Evolutionary conservation across 2,329 filamentous ascomycete species (phyloP).

Genomic region (Periconia digitata): DNA sequence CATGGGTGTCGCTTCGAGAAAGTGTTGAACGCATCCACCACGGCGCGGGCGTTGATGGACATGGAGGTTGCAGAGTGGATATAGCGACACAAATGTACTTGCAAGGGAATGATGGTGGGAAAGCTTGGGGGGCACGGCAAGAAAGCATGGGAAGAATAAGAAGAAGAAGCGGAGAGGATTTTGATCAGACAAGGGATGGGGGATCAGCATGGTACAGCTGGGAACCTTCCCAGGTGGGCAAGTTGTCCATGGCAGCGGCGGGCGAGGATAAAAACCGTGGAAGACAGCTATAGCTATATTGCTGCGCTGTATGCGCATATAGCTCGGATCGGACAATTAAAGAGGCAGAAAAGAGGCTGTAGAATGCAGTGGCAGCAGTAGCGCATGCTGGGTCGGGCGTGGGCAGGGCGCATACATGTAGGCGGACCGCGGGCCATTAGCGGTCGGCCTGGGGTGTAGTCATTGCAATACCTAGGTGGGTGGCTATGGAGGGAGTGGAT

Average conservation of each 20-base stretch:
- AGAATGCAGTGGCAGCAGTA: constrained; percentile 8
- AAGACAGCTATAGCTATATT: constrained; percentile 38
- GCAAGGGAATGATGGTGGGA: background rate
- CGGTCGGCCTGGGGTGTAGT: no score
- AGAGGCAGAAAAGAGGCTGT: background rate
- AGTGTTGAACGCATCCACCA: no score
- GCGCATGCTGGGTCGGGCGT: constrained; percentile 5
- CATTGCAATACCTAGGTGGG: no score
- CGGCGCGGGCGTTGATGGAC: background rate
- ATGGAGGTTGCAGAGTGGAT: no score
- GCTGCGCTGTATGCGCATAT: constrained; percentile 25
- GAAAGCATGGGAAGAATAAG: no score
- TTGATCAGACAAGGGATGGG: background rate
- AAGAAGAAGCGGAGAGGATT: background rate
- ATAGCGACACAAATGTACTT: background rate
- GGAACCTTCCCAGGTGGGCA: constrained; percentile 27
- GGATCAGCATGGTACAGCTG: background rate
- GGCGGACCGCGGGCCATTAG: constrained; percentile 1
- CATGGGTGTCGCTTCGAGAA: background rate
- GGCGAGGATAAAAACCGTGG: constrained; percentile 27
- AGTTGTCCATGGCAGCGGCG: constrained; percentile 8
- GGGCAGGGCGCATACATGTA: constrained; percentile 3
- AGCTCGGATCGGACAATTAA: constrained; percentile 11
- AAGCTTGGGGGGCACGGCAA: background rate
- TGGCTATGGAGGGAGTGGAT: background rate